Evolutionary conservation across 768 basidiomycete species (phyloP), one percentile per base, ranked within the genome.

Genomic region (Floccularia luteovirens): DNA sequence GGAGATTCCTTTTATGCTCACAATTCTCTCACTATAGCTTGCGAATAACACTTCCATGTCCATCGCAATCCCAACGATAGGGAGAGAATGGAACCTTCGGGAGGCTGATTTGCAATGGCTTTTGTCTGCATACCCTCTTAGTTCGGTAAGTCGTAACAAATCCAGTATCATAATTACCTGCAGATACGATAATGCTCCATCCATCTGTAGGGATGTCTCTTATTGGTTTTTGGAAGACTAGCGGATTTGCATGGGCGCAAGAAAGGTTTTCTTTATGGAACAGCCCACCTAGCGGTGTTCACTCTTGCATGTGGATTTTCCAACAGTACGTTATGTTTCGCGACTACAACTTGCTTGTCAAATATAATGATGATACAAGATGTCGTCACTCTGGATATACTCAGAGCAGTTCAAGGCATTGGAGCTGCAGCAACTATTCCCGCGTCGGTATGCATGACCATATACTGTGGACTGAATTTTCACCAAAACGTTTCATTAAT

Each of bases 241-340:
- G 86, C 88, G 1, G 90, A 91, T 54, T 59, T 87, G 2, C 79
- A 82, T 46, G 89, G 90, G 1, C 71, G 87, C 23, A 89, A 84
- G 49, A 69, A 64, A 24, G 67, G 67, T 0, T 93, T 89, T 56
- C 41, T 82, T 4, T 7, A 64, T 3, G 90, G 90, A 1, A 74
- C 77, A 22, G 5, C 61, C 3, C 61, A 70, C 41, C 69, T 82
- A 25, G 54, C 66, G 5, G 63, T 67, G 0, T 82, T 83, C 44
- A 73, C 79, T 0, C 51, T 93, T 0, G 82, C 65, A 2, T 75
- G 79, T 48, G 80, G 73, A 1, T 84, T 91, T 44, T 61, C 77
- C 0, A 60, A 70, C n/a, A 64, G 77, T 74, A 50, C 45, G 43
- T 37, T 6, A 0, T 21, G 0, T n/a, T 14, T 16, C 27, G 25